Evolutionary conservation across 495 filamentous ascomycete genomes (phyloP).

Genomic region (Corynascus novoguineensis): DNA sequence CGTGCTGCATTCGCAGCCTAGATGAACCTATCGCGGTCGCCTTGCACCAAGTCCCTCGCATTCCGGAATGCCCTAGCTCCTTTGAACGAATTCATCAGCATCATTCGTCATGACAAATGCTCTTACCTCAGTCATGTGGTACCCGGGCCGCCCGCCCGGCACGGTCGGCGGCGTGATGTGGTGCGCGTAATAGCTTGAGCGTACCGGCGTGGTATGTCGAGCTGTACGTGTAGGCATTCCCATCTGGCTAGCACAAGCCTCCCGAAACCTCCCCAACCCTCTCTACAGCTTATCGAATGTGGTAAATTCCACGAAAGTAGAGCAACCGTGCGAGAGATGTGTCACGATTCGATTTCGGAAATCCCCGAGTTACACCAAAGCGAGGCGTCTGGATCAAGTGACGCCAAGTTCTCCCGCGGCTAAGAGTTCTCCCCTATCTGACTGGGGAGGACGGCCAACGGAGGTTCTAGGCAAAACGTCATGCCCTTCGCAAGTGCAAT

Average conservation of each 20-base stretch:
- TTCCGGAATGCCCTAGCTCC: no score
- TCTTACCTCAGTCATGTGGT: constrained; percentile 37
- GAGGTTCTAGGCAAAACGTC: not conserved
- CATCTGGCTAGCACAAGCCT: not conserved
- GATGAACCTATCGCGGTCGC: no score
- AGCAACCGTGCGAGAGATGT: not conserved
- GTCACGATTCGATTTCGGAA: not conserved
- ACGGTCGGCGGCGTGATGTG: constrained; percentile 24
- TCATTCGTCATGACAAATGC: no score
- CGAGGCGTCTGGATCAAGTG: constrained; percentile 1
- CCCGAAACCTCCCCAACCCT: not conserved
- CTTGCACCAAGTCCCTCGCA: no score
- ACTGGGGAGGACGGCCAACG: not conserved
- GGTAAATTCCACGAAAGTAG: not conserved
- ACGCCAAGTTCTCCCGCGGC: not conserved
- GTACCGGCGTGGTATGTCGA: constrained; percentile 33
- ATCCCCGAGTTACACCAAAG: not conserved
- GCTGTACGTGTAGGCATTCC: constrained; percentile 20
- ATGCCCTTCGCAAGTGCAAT: not conserved
- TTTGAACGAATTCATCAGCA: no score
- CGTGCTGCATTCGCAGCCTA: no score
- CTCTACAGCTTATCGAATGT: not conserved
- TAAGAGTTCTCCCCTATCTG: not conserved
- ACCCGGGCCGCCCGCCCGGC: constrained; percentile 28
- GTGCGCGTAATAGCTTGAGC: constrained; percentile 36